Conservation (phyloP, 2,329 filamentous ascomycete species). For the Amesomyces nigricolor region DNA sequence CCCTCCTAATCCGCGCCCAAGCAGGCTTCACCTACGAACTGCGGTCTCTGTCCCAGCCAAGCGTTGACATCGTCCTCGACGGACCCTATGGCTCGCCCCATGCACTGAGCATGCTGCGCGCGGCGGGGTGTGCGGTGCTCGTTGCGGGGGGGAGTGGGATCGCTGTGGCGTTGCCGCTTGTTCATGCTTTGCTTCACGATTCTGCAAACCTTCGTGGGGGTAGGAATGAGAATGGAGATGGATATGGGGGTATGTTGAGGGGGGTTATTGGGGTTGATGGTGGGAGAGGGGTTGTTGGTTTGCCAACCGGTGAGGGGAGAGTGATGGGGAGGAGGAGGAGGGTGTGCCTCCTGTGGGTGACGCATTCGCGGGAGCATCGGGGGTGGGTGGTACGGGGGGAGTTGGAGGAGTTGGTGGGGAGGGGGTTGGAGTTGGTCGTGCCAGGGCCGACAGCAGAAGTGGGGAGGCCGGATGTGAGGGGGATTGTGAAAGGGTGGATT, state of each 20-base stretch:
- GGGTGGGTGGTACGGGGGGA: constrained; percentile 48
- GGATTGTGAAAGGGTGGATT: constrained; percentile 37
- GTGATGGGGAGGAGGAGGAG: constrained; percentile 24
- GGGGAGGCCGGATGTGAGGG: constrained; percentile 48
- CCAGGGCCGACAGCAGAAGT: constrained; percentile 49
- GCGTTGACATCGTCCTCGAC: constrained; percentile 49
- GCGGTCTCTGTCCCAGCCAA: constrained; percentile 40
- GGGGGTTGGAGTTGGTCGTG: constrained; percentile 48
- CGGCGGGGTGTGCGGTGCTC: constrained; percentile 45
- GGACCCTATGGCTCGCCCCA: constrained; percentile 58
- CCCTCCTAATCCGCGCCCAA: constrained; percentile 55
- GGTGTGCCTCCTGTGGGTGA: constrained; percentile 54
- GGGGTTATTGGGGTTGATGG: neutral
- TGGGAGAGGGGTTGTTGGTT: neutral
- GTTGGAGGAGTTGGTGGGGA: constrained; percentile 42
- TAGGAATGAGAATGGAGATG: constrained; percentile 9
- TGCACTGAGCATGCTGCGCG: constrained; percentile 47
- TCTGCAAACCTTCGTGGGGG: constrained; percentile 20
- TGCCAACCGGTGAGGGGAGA: neutral
- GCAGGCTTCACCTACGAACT: constrained; percentile 55
- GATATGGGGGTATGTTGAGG: neutral
- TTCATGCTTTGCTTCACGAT: constrained; percentile 48
- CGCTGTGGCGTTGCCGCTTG: constrained; percentile 48
- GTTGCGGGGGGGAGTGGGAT: constrained; percentile 61
- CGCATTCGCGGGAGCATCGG: constrained; percentile 47